Evolutionary conservation across 192 early-diverging fungal genomes (phyloP), one percentile per base, ranked within the genome.

Genomic region (Spizellomyces sp.): DNA sequence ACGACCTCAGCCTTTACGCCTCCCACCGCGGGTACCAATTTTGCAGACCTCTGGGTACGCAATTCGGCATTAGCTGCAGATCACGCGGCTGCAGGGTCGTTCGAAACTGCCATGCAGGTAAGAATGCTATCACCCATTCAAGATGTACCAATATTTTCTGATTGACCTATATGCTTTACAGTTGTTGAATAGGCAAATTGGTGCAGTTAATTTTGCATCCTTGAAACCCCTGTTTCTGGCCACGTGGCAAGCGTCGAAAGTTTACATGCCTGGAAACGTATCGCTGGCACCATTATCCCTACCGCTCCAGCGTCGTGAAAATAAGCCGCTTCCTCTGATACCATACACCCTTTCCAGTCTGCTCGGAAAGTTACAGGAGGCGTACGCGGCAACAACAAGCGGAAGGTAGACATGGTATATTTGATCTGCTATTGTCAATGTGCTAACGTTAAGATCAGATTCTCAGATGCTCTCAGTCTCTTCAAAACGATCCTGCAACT

Each of bases 61-160:
- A 95, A 92, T 80, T 97, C 96, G 6, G 80, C 81, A 21, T 80
- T 94, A 63, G 93, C 95, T 12, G 93, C 87, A 0, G 96, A 99
- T 78, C 95, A 97, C 73, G 88, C 96, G 75, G 94, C 95, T 0
- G 96, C 96, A 10, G 97, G 97, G 50, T 89, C 92, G 22, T 98
- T 96, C 77, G 96, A 96, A 69, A 90, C 87, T 42, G 98, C 96
- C 2, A 97, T 99, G 93, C 87, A 92, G 86, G 90, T 92, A 80
- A 61, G 21, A 15, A 36, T 61, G 15, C 15, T 17, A 22, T 15
- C 59, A 61, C 22, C 41, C 17, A 22, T 2, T 17, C 59, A 65
- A n/a, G 21, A 9, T 48, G 10, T 52, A 15, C 12, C 59, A 61
- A 22, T 22, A 22, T 1, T 36, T 65, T 2, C 2, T 48, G 21